Evolutionary conservation across 345 rosid genomes (phyloP).

Genomic region (Litchi chinensis): DNA sequence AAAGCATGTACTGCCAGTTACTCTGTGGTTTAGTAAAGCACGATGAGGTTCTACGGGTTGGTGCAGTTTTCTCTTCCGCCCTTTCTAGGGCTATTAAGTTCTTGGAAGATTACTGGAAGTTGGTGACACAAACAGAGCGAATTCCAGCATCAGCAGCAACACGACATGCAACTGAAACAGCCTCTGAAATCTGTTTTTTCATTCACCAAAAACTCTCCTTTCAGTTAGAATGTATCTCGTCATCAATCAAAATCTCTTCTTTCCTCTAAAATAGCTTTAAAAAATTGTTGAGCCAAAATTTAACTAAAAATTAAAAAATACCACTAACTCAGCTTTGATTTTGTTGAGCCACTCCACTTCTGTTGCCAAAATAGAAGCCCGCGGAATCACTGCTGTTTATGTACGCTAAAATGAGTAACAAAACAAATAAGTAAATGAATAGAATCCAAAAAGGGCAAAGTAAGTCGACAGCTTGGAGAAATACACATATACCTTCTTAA

Average conservation of each 20-base stretch:
- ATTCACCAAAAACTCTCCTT: not conserved
- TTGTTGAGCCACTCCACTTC: conserved; percentile 93
- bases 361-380: conserved; percentile 74
- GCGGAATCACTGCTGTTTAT: conserved; percentile 91
- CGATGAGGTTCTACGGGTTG: conserved; percentile 73
- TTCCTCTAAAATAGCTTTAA: not conserved
- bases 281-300: not conserved
- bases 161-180: conserved; percentile 93
- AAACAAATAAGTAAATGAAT: not conserved
- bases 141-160: conserved; percentile 99
- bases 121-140: conserved; percentile 95
- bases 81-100: conserved; percentile 84
- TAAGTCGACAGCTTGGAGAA: not conserved
- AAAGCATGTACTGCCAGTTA: conserved; percentile 93
- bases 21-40: conserved; percentile 83
- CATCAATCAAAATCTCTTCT: not conserved
- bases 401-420: conserved; percentile 58
- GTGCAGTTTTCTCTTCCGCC: conserved; percentile 93
- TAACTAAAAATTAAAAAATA: conserved; percentile 23
- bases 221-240: not conserved
- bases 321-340: conserved; percentile 93
- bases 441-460: not conserved
- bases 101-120: conserved; percentile 73
- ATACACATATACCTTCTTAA: conserved; percentile 67
- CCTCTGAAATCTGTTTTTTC: conserved; percentile 82